Evolutionary conservation across 192 early-diverging fungal species (phyloP).

Genomic region (Coemansia guatemalensis): DNA sequence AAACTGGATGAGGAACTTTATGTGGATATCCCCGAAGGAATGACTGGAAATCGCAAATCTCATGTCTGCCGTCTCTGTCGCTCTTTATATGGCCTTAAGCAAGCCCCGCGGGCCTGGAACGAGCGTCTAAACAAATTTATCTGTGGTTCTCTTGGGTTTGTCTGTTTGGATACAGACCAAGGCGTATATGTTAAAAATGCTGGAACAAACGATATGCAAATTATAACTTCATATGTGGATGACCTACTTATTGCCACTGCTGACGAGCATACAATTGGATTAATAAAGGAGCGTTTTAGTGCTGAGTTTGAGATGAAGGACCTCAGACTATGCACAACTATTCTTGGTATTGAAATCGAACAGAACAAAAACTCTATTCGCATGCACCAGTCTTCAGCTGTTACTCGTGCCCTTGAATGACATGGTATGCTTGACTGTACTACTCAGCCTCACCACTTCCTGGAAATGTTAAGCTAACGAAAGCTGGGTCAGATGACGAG

Average conservation of each 20-base stretch:
- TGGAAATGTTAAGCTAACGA: background rate
- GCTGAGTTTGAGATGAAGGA: background rate
- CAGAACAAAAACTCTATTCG: background rate
- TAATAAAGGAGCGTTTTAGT: background rate
- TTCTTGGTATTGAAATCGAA: constrained; percentile 6
- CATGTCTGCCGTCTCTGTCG: constrained; percentile 1
- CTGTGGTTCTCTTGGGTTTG: background rate
- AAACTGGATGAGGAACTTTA: constrained; percentile 11
- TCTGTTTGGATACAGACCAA: background rate
- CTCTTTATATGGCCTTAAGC: constrained; percentile 16
- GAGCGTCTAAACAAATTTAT: constrained; percentile 4
- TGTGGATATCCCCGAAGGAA: constrained; percentile 7
- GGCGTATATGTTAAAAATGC: constrained; percentile 1
- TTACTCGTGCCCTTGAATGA: background rate
- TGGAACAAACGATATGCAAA: background rate
- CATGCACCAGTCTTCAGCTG: background rate
- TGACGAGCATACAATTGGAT: background rate
- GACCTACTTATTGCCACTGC: constrained; percentile 10
- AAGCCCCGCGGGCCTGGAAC: constrained; percentile 14
- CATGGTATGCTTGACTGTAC: constrained; percentile 1
- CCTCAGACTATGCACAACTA: background rate
- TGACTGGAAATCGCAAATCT: constrained; percentile 1
- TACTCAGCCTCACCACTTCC: too few species aligned
- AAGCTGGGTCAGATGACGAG: too few species aligned
- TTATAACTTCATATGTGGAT: constrained; percentile 15